phyloP scores from a whole-genome alignment of 768 basidiomycete genomes.

The Hemileccinum impolitum region DNA sequence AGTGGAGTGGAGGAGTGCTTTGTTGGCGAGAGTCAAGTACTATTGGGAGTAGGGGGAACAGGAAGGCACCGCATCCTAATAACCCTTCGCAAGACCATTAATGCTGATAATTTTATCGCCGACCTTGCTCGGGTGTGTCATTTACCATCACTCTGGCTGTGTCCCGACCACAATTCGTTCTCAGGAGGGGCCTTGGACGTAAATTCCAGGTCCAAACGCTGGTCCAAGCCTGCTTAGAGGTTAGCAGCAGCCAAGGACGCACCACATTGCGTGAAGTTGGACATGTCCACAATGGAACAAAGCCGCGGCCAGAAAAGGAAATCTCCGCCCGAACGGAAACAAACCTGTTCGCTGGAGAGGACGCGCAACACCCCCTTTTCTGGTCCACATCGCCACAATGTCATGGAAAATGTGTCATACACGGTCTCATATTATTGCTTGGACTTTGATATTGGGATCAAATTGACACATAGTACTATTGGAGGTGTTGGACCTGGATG shows the following conservation, averaged over 20 bases:
- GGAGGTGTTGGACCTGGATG: no score
- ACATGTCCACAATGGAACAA: conserved; percentile 11
- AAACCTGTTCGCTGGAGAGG: no score
- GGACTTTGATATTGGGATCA: no score
- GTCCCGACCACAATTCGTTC: conserved; percentile 9
- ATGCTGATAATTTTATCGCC: conserved; percentile 11
- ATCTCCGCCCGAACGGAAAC: not conserved
- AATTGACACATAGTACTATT: no score
- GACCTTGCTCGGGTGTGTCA: conserved; percentile 8
- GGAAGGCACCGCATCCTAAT: conserved; percentile 14
- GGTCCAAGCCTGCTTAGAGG: not conserved
- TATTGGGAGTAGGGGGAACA: not conserved
- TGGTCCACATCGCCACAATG: no score
- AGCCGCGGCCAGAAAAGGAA: conserved; percentile 9
- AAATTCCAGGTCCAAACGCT: not conserved
- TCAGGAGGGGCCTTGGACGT: not conserved
- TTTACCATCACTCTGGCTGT: conserved; percentile 6
- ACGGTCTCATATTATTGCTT: no score
- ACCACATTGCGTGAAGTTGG: not conserved
- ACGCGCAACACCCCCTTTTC: no score
- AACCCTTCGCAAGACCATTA: conserved; percentile 12
- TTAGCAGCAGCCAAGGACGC: not conserved
- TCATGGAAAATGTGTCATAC: no score
- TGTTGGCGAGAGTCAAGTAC: not conserved
- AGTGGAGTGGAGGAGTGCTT: conserved; percentile 3